Base-by-base conservation (phyloP, 2,329 filamentous ascomycete genomes). In the Fusarium austroafricanum region DNA sequence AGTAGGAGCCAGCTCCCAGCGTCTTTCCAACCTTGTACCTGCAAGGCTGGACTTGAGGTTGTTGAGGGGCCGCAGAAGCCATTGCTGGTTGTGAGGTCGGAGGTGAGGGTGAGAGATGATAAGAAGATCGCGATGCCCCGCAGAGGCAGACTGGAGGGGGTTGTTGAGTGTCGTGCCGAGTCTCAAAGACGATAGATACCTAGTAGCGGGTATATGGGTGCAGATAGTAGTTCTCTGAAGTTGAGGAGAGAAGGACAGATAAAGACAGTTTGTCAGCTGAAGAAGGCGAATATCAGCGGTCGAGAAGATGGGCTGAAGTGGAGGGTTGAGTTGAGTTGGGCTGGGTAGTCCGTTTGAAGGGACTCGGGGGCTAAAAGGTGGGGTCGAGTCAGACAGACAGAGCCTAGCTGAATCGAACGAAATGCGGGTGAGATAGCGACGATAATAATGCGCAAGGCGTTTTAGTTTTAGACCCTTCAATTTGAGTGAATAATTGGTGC, bases 11-110 rank as follows among this genome's bases (percentile, higher is more conserved):
- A 33, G 96, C 94, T 67, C 96, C 96, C 56, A 99, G 84, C 23
- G 96, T 98, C 86, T 99, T 99, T 68, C 96, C 96, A 9, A 97
- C 97, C 84, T 98, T 99, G 86, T 99, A 99, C 72, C 94, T 89
- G 79, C 95, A 99, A 74, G 96, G 94, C 81, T 98, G 94, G 67
- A 98, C 89, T 79, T 94, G 90, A 4, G 90, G 71, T 55, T 72
- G 73, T 63, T 73, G 72, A 51, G 59, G 74, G 37, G 72, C 73
- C 39, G 67, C 47, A 15, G 70, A 33, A 40, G 73, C 67, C 72
- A 74, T 74, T 23, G 44, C 62, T 49, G 40, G 31, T 51, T 53
- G 57, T 49, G 42, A 38, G 28, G 42, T 54, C 18, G 58, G 57
- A 65, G 33, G 40, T 57, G 35, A 10, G 20, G 26, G 46, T 14